phyloP scores from a whole-genome alignment of 371 early-diverging fungal genomes.

The Rhizopus microsporus region DNA sequence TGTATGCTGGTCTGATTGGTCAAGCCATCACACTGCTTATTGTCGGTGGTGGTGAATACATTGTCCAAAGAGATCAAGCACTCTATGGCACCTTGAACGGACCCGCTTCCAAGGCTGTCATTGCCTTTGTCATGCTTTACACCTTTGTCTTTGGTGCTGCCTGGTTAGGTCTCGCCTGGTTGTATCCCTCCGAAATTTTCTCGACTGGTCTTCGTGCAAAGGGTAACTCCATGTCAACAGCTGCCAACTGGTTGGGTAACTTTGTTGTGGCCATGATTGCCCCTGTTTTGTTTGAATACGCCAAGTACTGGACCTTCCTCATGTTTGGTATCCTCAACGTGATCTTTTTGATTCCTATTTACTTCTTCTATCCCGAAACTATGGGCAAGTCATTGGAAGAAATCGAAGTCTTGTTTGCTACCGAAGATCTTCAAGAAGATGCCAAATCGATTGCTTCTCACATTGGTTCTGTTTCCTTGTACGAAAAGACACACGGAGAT shows the following conservation, averaged over 20 bases:
- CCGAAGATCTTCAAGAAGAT: slow-evolving; percentile 36
- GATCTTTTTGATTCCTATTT: slow-evolving; percentile 45
- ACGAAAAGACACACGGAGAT: slow-evolving; percentile 37
- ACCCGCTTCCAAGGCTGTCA: slow-evolving; percentile 36
- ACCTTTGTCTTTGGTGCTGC: slow-evolving; percentile 56
- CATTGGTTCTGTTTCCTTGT: slow-evolving; percentile 33
- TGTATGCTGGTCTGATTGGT: slow-evolving; percentile 33
- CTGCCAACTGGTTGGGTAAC: slow-evolving; percentile 66
- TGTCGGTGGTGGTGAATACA: slow-evolving; percentile 47
- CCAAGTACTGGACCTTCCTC: slow-evolving; percentile 55
- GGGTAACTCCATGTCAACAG: slow-evolving; percentile 49
- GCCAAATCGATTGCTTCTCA: slow-evolving; percentile 41
- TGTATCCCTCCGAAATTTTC: slow-evolving; percentile 76
- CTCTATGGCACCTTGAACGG: slow-evolving; percentile 24
- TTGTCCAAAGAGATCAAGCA: slow-evolving; percentile 24
- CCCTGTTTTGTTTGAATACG: slow-evolving; percentile 56
- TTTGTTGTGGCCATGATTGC: slow-evolving; percentile 47
- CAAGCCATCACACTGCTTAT: slow-evolving; percentile 44
- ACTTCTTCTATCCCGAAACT: slow-evolving; percentile 57
- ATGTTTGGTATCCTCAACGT: slow-evolving; percentile 54
- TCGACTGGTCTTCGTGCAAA: slow-evolving; percentile 52
- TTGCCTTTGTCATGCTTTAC: slow-evolving; percentile 49
- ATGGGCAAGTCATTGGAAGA: slow-evolving; percentile 59
- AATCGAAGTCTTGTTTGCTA: slow-evolving; percentile 58
- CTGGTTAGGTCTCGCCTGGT: slow-evolving; percentile 52